Conservation (phyloP, 306 rosid species). For the Trifolium fragiferum region DNA sequence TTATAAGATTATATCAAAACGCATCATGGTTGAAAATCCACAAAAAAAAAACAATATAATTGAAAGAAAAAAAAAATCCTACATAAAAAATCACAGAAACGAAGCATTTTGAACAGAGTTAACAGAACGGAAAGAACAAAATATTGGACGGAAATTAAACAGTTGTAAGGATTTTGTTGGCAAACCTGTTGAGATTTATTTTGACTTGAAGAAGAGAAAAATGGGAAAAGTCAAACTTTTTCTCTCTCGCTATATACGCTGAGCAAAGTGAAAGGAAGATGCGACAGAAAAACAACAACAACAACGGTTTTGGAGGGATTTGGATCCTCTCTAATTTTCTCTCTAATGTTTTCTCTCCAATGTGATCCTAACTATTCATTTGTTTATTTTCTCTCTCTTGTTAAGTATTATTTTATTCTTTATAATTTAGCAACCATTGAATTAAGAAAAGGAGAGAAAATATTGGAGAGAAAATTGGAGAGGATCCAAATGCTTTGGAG, state of each 20-base stretch:
- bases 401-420: no score
- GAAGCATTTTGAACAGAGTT: not conserved
- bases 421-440: no score
- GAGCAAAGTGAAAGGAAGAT: not conserved
- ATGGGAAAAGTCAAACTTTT: slow-evolving; percentile 19
- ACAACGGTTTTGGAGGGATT: not conserved
- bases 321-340: no score
- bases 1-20: not conserved
- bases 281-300: not conserved
- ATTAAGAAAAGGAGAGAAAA: no score
- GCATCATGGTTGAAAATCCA: not conserved
- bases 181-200: slow-evolving; percentile 9
- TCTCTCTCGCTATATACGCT: not conserved
- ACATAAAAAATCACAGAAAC: not conserved
- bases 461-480: no score
- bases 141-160: not conserved
- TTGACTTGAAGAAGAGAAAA: not conserved
- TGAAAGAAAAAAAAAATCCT: no score
- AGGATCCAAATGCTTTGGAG: no score
- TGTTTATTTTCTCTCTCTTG: no score
- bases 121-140: not conserved
- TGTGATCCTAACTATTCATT: no score
- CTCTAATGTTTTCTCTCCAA: no score
- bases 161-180: not conserved
- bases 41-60: not conserved